Evolutionary conservation across 768 basidiomycete genomes (phyloP).

Genomic region (Pleurotus sapidus): DNA sequence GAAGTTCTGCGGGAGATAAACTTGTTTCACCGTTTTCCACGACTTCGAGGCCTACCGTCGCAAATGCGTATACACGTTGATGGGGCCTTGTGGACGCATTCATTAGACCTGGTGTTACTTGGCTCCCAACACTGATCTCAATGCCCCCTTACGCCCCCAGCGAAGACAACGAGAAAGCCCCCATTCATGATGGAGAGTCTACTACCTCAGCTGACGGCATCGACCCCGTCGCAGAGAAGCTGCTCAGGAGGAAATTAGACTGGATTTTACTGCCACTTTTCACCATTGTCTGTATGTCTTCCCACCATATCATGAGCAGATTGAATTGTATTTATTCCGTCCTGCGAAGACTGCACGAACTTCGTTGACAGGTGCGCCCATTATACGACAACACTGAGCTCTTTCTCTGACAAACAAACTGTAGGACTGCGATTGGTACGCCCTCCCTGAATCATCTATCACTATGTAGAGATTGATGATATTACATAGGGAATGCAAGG

Average conservation of each 20-base stretch:
- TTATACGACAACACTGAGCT: background rate
- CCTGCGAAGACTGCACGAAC: conserved; percentile 30
- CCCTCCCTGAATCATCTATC: background rate
- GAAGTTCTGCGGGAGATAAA: too few relatives aligned
- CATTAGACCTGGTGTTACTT: background rate
- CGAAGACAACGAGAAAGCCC: background rate
- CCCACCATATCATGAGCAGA: background rate
- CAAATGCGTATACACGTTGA: too few relatives aligned
- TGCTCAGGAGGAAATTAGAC: conserved; percentile 32
- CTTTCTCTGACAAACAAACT: background rate
- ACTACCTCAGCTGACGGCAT: conserved; percentile 12
- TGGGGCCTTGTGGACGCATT: too few relatives aligned
- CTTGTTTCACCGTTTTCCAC: too few relatives aligned
- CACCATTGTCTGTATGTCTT: conserved; percentile 33
- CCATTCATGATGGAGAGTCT: background rate
- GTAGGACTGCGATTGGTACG: conserved; percentile 21
- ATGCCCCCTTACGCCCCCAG: background rate
- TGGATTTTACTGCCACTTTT: conserved; percentile 33
- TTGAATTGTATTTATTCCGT: background rate
- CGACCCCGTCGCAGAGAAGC: conserved; percentile 30
- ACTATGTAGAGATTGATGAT: background rate
- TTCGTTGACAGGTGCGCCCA: conserved; percentile 31
- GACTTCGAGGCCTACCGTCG: too few relatives aligned
- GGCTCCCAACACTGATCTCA: background rate
- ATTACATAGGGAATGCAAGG: conserved; percentile 25